Evolutionary conservation across 2,329 filamentous ascomycete species (phyloP), one percentile per base, ranked within the genome.

Genomic region (Rasamsonia emersonii): DNA sequence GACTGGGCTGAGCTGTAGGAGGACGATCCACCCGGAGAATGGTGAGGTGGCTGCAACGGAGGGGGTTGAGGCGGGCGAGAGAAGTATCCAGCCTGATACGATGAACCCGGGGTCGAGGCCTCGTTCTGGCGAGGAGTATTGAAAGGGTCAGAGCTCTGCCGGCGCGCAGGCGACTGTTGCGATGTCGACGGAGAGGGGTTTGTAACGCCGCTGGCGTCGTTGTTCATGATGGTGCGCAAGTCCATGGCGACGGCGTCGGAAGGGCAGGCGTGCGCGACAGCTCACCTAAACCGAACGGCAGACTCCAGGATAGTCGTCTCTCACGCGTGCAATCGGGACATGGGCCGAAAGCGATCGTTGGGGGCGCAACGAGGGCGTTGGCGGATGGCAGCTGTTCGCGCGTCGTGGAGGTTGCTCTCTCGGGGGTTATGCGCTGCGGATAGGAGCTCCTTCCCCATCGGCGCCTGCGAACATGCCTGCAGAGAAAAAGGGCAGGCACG

Each of bases 171-270:
- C 20, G 47, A 46, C 21, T 42, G 45, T 18, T 37, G 47, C 27
- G 44, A 32, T 27, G 38, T 40, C 9, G 53, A 42, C 24, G 52
- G 43, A 36, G 44, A 45, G 36, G 44, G 41, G 36, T 49, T 52
- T 35, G 56, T 43, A 33, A 49, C 49, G 40, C 47, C 50, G 29
- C 49, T 51, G 38, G 49, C 51, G 45, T 64, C 61, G 42, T 33
- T 62, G 49, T 70, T 70, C 58, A 71, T 66, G 46, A 71, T 70
- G 34, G 63, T 67, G 51, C 65, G 62, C 50, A 71, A 59, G 54
- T 71, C 67, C 67, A 71, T 70, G 48, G 50, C 41, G 53, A 49
- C 39, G 40, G 40, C 53, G 36, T 30, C 27, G 38, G 36, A 33
- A 33, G 27, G 26, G 33, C 29, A 28, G 30, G 32, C 30, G 29